Conservation (phyloP, 495 filamentous ascomycete species). For the Neurospora intermedia region DNA sequence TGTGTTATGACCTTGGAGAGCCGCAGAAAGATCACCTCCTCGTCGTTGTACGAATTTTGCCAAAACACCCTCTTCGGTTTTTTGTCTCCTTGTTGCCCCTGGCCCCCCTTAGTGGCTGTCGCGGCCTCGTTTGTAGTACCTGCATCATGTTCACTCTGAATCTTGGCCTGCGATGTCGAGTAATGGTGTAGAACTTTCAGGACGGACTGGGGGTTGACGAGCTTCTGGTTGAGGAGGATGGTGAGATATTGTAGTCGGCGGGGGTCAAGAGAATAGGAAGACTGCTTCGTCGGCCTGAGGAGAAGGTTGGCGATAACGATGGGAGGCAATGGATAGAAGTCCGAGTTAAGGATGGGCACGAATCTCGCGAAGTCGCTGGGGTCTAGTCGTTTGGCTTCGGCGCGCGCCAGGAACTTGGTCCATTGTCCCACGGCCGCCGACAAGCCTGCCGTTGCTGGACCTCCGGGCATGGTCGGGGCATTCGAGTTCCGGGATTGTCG, state of each 20-base stretch:
- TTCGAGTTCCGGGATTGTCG: constrained; percentile 1
- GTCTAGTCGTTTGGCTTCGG: constrained; percentile 36
- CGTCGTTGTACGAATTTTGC: constrained; percentile 36
- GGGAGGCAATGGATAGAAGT: constrained; percentile 32
- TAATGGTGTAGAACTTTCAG: constrained; percentile 49
- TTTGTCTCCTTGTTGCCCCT: constrained; percentile 7
- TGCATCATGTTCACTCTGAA: constrained; percentile 6
- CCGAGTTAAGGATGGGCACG: constrained; percentile 26
- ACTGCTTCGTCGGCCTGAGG: constrained; percentile 38
- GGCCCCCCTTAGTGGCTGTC: constrained; percentile 4
- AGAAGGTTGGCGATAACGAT: constrained; percentile 46
- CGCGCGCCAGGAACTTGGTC: constrained; percentile 35
- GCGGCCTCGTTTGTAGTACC: constrained; percentile 11
- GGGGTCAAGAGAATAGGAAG: constrained; percentile 48
- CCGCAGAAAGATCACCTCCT: constrained; percentile 43
- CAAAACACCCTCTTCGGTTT: constrained; percentile 25
- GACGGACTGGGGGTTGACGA: constrained; percentile 45
- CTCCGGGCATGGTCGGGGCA: constrained; percentile 10
- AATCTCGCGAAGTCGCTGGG: constrained; percentile 35
- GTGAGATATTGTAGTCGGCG: constrained; percentile 54
- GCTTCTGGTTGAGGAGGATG: constrained; percentile 41
- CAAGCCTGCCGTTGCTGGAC: constrained; percentile 6
- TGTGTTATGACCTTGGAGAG: constrained; percentile 35
- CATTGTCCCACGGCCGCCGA: constrained; percentile 29
- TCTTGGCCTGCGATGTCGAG: constrained; percentile 37